phyloP scores from a whole-genome alignment of 129 eudicot genomes.

The Daucus carota region DNA sequence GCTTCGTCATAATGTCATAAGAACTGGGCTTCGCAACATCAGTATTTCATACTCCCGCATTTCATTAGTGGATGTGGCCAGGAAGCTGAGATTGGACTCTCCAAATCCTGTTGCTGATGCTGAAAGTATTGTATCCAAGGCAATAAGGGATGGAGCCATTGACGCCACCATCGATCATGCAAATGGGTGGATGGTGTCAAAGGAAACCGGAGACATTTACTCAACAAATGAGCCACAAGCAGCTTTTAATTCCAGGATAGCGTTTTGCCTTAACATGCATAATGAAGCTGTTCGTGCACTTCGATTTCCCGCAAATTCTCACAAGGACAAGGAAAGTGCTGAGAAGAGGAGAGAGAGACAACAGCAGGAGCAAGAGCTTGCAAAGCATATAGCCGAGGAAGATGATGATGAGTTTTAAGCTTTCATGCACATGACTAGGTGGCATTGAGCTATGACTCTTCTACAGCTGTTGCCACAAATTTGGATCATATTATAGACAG shows the following conservation, averaged over 20 bases:
- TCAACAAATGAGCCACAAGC: conserved; percentile 88
- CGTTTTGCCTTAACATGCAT: conserved; percentile 91
- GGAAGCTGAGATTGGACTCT: conserved; percentile 74
- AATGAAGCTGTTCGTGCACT: conserved; percentile 92
- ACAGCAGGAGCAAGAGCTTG: conserved; percentile 97
- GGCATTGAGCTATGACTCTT: conserved; percentile 1
- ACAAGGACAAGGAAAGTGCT: conserved; percentile 86
- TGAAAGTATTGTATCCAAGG: conserved; percentile 87
- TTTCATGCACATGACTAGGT: background rate
- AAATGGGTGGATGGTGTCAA: conserved; percentile 93
- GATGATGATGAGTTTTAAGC: conserved; percentile 80
- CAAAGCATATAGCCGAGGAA: conserved; percentile 89
- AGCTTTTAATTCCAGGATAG: conserved; percentile 82
- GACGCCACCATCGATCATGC: conserved; percentile 89
- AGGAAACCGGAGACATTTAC: conserved; percentile 84
- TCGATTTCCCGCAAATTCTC: conserved; percentile 70
- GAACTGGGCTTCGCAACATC: conserved; percentile 91
- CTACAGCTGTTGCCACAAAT: background rate
- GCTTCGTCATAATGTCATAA: conserved; percentile 91
- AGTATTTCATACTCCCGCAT: conserved; percentile 93
- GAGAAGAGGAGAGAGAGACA: conserved; percentile 98
- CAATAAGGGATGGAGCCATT: conserved; percentile 95
- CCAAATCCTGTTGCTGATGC: conserved; percentile 89
- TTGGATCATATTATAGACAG: background rate
- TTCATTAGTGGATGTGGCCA: conserved; percentile 80